These are phyloP conservation scores for Penstemon barbatus DNA, from an alignment of 257 asterid genomes.

Conservation along the genomic window DNA sequence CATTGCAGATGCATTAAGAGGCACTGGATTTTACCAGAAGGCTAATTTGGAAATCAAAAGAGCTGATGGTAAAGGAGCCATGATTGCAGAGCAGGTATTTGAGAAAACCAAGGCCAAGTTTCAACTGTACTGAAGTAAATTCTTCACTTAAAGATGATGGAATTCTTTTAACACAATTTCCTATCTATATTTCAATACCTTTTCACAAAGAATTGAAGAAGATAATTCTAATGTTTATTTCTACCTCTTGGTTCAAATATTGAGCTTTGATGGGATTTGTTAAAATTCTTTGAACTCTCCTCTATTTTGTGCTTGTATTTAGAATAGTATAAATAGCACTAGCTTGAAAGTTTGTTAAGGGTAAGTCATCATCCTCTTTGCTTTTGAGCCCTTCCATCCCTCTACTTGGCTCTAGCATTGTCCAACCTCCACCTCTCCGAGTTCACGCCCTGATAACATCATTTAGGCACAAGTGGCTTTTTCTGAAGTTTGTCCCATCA, in stretches of 20 bases:
- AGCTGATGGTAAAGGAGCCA: conserved; percentile 81
- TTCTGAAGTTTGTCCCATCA: no score
- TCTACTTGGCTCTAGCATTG: no score
- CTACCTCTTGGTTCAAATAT: not conserved
- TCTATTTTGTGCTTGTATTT: no score
- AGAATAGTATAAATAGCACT: no score
- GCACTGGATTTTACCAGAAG: conserved; percentile 92
- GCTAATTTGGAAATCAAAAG: conserved; percentile 74
- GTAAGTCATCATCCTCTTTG: no score
- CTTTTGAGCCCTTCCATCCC: no score
- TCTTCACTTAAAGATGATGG: not conserved
- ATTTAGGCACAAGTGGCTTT: no score
- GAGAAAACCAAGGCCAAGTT: conserved; percentile 94
- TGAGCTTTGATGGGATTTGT: no score
- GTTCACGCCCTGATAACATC: no score
- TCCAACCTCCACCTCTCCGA: no score
- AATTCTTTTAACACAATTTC: not conserved
- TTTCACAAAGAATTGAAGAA: not conserved
- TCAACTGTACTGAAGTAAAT: conserved; percentile 47
- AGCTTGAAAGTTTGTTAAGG: no score
- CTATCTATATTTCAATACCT: not conserved
- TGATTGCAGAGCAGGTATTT: conserved; percentile 88
- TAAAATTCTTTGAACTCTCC: not conserved
- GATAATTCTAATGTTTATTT: not conserved
- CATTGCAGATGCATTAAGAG: conserved; percentile 94